phyloP scores from a whole-genome alignment of 2,329 filamentous ascomycete genomes.

The Pseudonectria foliicola region DNA sequence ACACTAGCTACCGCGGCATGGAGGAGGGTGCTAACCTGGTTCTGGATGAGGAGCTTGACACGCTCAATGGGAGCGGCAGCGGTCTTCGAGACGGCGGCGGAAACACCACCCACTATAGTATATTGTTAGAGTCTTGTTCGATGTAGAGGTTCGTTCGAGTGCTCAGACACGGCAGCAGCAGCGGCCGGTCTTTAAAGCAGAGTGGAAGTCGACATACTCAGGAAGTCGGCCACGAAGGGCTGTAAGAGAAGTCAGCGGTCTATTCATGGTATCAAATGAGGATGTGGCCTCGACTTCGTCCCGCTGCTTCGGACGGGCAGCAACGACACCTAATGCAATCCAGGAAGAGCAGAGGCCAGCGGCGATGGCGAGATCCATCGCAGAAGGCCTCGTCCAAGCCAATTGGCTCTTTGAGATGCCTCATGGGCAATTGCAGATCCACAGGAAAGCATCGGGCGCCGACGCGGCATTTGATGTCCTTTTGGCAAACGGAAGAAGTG shows the following conservation, averaged over 20 bases:
- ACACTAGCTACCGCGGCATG: neutral
- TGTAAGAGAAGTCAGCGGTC: slow-evolving; percentile 32
- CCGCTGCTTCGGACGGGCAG: neutral
- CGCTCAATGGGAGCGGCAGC: slow-evolving; percentile 99
- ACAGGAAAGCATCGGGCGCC: slow-evolving; percentile 15
- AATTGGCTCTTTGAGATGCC: slow-evolving; percentile 10
- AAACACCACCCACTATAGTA: slow-evolving; percentile 92
- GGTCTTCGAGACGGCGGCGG: slow-evolving; percentile 99
- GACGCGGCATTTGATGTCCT: slow-evolving; percentile 23
- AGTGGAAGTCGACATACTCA: slow-evolving; percentile 66
- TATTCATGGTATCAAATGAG: neutral
- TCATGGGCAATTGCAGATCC: slow-evolving; percentile 3
- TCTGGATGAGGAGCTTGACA: slow-evolving; percentile 99
- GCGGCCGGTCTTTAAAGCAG: slow-evolving; percentile 10
- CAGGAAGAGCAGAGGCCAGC: neutral
- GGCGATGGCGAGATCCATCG: neutral
- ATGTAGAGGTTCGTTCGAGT: slow-evolving; percentile 5
- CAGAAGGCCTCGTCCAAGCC: slow-evolving; percentile 2
- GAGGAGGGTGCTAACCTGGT: slow-evolving; percentile 67
- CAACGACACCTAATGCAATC: slow-evolving; percentile 5
- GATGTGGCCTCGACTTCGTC: neutral
- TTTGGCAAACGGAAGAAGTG: slow-evolving; percentile 1
- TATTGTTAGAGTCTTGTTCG: slow-evolving; percentile 9
- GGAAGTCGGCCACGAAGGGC: slow-evolving; percentile 96
- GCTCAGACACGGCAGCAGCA: neutral